phyloP scores from a whole-genome alignment of 257 asterid species.

The Verbascum thapsus region DNA sequence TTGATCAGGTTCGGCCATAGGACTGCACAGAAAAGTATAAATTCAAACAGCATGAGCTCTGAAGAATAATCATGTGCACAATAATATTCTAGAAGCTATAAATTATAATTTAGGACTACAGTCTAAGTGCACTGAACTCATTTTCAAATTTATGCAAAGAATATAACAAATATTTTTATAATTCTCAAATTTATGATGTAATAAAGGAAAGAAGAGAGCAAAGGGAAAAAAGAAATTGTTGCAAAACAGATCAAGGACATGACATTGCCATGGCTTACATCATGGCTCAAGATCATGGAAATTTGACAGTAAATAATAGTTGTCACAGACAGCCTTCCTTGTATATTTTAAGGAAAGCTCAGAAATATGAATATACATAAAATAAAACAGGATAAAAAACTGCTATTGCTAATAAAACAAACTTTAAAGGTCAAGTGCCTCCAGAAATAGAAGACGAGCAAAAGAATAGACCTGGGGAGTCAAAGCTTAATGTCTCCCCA shows the following conservation, averaged over 20 bases:
- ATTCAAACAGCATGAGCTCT: constrained; percentile 20
- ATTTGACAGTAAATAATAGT: too few species aligned
- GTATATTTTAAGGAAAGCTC: not conserved
- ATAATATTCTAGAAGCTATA: constrained; percentile 16
- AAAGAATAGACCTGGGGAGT: not conserved
- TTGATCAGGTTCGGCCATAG: constrained; percentile 63
- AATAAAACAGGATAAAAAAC: not conserved
- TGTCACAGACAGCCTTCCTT: not conserved
- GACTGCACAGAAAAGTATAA: constrained; percentile 26
- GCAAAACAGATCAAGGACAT: too few species aligned
- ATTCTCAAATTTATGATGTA: too few species aligned
- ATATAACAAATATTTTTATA: too few species aligned
- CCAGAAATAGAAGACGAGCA: not conserved
- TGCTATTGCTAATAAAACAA: not conserved
- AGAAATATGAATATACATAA: not conserved
- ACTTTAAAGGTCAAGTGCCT: not conserved
- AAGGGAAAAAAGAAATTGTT: too few species aligned
- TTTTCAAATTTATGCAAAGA: too few species aligned
- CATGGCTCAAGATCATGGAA: too few species aligned
- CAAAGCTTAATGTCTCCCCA: not conserved
- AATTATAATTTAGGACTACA: not conserved
- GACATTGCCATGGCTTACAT: too few species aligned
- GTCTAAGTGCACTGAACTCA: too few species aligned
- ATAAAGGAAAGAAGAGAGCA: too few species aligned
- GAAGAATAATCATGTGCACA: not conserved